Evolutionary conservation across 352 stramenopile species (phyloP).

Genomic region (Elongisporangium undulatum): DNA sequence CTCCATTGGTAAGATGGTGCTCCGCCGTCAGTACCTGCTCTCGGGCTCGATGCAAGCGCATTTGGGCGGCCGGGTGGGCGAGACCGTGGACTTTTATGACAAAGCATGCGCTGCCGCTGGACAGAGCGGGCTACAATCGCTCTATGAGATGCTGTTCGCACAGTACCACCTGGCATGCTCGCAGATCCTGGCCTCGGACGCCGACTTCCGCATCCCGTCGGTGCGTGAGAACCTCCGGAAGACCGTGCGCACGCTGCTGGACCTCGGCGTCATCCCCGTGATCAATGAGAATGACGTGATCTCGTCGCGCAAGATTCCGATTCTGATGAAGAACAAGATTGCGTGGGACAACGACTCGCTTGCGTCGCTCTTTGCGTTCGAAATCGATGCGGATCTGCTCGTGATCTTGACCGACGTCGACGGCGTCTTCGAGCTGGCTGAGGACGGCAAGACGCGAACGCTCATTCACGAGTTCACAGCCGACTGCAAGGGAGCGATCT

Average conservation of each 20-base stretch:
- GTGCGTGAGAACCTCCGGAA: slow-evolving; percentile 41
- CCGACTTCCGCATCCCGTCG: slow-evolving; percentile 35
- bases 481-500: slow-evolving; percentile 15
- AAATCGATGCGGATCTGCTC: slow-evolving; percentile 39
- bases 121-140: slow-evolving; percentile 48
- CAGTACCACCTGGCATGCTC: slow-evolving; percentile 57
- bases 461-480: slow-evolving; percentile 29
- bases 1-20: slow-evolving; percentile 44
- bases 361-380: slow-evolving; percentile 39
- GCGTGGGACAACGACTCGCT: slow-evolving; percentile 63
- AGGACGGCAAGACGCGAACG: slow-evolving; percentile 22
- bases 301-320: slow-evolving; percentile 28
- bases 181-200: slow-evolving; percentile 45
- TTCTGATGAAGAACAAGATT: slow-evolving; percentile 30
- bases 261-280: slow-evolving; percentile 53
- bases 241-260: slow-evolving; percentile 34
- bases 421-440: slow-evolving; percentile 20
- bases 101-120: slow-evolving; percentile 35
- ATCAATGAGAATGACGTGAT: slow-evolving; percentile 68
- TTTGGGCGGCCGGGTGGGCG: slow-evolving; percentile 27
- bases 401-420: slow-evolving; percentile 47
- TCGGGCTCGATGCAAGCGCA: slow-evolving; percentile 54
- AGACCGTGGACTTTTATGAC: slow-evolving; percentile 31
- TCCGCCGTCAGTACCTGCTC: slow-evolving; percentile 51
- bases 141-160: slow-evolving; percentile 61